phyloP scores from a whole-genome alignment of 148 eudicot genomes.

The Diospyros kaki region DNA sequence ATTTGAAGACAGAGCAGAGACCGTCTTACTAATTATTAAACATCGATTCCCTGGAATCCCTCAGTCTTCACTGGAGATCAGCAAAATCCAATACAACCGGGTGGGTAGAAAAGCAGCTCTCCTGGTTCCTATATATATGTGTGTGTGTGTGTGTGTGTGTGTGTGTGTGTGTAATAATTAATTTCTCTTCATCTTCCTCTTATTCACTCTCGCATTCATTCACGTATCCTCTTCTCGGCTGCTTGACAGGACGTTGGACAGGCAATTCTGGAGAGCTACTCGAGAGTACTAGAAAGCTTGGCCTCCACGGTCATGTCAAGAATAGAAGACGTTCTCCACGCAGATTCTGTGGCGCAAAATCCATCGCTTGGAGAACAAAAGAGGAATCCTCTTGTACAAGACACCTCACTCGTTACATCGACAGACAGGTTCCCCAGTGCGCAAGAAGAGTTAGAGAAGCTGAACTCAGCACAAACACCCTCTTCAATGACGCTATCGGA shows the following conservation, averaged over 20 bases:
- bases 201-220: background rate
- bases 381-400: conserved; percentile 23
- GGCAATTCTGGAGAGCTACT: conserved; percentile 72
- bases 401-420: conserved; percentile 16
- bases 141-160: too few relatives aligned
- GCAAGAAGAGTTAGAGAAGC: conserved; percentile 54
- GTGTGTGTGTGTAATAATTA: too few relatives aligned
- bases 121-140: background rate
- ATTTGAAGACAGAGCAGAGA: conserved; percentile 70
- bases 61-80: conserved; percentile 61
- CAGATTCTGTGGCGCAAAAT: conserved; percentile 45
- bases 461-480: conserved; percentile 40
- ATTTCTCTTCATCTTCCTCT: background rate
- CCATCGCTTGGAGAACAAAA: conserved; percentile 37
- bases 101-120: conserved; percentile 23
- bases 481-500: conserved; percentile 68
- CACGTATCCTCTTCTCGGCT: background rate
- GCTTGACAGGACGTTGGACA: conserved; percentile 61
- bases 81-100: conserved; percentile 63
- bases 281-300: conserved; percentile 70
- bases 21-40: conserved; percentile 50
- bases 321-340: conserved; percentile 65
- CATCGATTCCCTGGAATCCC: conserved; percentile 61
- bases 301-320: conserved; percentile 66
- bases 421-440: conserved; percentile 35